Evolutionary conservation across 2,329 filamentous ascomycete species (phyloP).

Genomic region (Cladosporium colombiae): DNA sequence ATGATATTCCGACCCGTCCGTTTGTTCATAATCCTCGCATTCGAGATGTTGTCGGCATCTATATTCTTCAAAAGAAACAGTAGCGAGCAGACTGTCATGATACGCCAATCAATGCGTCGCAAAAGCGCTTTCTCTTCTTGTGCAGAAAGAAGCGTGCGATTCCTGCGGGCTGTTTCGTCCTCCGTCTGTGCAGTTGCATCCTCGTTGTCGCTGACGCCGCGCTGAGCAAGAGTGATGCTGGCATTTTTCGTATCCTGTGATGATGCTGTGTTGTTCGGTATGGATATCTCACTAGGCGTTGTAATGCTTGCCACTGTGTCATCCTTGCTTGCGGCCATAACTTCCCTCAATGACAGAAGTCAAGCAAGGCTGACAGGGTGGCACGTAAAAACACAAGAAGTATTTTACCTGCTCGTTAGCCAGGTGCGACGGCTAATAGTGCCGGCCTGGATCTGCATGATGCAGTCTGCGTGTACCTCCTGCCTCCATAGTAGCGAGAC

Average conservation of each 20-base stretch:
- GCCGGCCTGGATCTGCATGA: neutral
- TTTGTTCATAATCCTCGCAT: constrained; percentile 41
- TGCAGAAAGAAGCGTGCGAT: constrained; percentile 22
- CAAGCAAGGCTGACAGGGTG: neutral
- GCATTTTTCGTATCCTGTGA: neutral
- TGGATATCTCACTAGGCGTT: neutral
- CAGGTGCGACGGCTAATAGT: neutral
- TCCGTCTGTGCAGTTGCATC: neutral
- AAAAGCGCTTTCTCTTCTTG: constrained; percentile 50
- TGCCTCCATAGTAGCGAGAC: neutral
- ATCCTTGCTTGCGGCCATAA: neutral
- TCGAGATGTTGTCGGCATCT: constrained; percentile 38
- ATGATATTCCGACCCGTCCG: constrained; percentile 32
- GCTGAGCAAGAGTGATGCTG: neutral
- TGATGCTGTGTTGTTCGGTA: neutral
- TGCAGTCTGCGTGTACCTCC: neutral
- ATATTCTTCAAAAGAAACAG: constrained; percentile 38
- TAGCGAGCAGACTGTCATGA: constrained; percentile 44
- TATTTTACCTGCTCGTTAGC: neutral
- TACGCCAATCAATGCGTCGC: constrained; percentile 45
- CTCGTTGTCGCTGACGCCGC: neutral
- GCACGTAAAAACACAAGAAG: neutral
- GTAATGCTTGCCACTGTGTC: neutral
- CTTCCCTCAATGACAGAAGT: neutral
- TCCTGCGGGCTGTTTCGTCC: neutral